Base-by-base conservation (phyloP, 2,329 filamentous ascomycete genomes). In the Colletotrichum sp. region DNA sequence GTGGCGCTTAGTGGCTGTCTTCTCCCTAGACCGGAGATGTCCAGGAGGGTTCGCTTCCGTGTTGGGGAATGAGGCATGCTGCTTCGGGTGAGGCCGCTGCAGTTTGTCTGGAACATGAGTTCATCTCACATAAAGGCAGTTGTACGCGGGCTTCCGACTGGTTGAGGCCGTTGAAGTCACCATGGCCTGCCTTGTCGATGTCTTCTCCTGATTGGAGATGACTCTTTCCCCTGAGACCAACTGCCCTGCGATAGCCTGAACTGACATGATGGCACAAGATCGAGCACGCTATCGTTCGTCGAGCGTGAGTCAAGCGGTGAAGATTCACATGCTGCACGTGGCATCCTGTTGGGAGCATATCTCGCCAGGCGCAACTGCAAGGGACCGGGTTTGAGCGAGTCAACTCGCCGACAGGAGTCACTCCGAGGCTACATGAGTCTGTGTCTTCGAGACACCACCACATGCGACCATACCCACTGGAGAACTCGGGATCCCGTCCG, bases 401-500 rank as follows among this genome's bases (percentile, higher is more conserved):
- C 44, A 21, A 52, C 10, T 13, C 13, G n/a, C n/a, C 44, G 44
- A 60, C 10, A 32, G 16, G 57, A 60, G 26, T n/a, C 4, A 34
- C 59, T 32, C 59, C 32, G 2, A 1, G 28, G 26, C 10, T 60
- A 60, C 32, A 26, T 15, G 2, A 55, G 8, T 13, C 36, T 15
- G n/a, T 24, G 5, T 34, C 2, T 8, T 30, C 24, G 5, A 4
- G 6, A 4, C 0, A 71, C 59, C 16, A 66, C 3, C 30, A 71
- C 59, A 71, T 71, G 59, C 59, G 60, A 12, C 68, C 68, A 71
- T 39, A 71, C 62, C 60, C 62, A 63, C 66, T 73, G 71, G 71
- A 73, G 66, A 62, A 73, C 71, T 69, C 64, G 55, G 71, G 65
- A 69, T 73, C 71, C 71, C 65, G 71, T 73, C 71, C 65, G 71